phyloP scores from a whole-genome alignment of 352 stramenopile genomes.

The Phytophthora hibernalis region DNA sequence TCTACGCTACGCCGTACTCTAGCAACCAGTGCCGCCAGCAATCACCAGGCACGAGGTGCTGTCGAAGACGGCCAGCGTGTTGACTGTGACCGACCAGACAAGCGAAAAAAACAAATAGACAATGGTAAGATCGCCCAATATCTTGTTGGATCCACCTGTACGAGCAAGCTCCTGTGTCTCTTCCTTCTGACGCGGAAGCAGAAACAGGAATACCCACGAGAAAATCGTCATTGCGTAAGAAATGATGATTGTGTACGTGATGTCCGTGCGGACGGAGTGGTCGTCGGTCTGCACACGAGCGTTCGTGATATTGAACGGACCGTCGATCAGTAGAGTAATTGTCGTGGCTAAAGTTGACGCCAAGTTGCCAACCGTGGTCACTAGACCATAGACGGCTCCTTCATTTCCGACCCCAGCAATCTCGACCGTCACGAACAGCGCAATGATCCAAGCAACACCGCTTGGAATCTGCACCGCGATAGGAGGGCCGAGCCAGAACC shows the following conservation, averaged over 20 bases:
- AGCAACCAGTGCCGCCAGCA: slow-evolving; percentile 49
- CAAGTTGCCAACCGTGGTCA: slow-evolving; percentile 53
- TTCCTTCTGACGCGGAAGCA: slow-evolving; percentile 52
- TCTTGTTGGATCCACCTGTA: slow-evolving; percentile 42
- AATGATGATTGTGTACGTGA: slow-evolving; percentile 53
- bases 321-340: slow-evolving; percentile 48
- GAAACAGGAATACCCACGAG: slow-evolving; percentile 42
- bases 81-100: slow-evolving; percentile 47
- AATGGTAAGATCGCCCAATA: slow-evolving; percentile 44
- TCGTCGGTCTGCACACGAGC: slow-evolving; percentile 50
- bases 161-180: slow-evolving; percentile 43
- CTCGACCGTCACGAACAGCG: slow-evolving; percentile 51
- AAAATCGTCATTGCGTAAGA: slow-evolving; percentile 48
- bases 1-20: slow-evolving; percentile 1
- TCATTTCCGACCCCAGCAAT: slow-evolving; percentile 57
- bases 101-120: slow-evolving; percentile 45
- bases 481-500: slow-evolving; percentile 50
- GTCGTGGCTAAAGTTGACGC: slow-evolving; percentile 46
- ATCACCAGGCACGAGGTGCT: slow-evolving; percentile 52
- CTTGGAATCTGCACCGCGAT: slow-evolving; percentile 45
- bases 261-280: slow-evolving; percentile 38
- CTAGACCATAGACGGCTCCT: slow-evolving; percentile 53
- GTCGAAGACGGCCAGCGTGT: slow-evolving; percentile 47
- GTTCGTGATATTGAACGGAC: slow-evolving; percentile 49
- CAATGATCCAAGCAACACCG: slow-evolving; percentile 51